These are phyloP conservation scores for Pugionium cornutum DNA, from an alignment of 345 rosid species.

Conservation along the genomic window DNA sequence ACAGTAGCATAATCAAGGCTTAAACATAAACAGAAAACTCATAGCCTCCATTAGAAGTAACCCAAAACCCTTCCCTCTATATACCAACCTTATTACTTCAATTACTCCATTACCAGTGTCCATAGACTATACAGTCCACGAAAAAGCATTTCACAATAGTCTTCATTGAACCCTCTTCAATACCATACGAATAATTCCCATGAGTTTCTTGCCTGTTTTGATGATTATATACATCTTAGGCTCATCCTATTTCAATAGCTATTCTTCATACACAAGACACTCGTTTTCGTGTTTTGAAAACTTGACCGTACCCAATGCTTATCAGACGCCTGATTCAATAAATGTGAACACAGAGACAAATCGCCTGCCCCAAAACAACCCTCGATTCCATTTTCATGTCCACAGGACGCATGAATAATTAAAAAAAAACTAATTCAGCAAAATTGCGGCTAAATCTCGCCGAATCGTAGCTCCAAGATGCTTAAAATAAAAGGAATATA, in stretches of 20 bases:
- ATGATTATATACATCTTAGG: too few relatives aligned
- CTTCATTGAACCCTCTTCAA: not conserved
- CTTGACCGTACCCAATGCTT: too few relatives aligned
- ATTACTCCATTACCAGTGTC: not conserved
- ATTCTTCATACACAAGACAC: too few relatives aligned
- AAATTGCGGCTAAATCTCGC: slow-evolving; percentile 1
- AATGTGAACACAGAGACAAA: too few relatives aligned
- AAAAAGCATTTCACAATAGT: slow-evolving; percentile 3
- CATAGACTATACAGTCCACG: not conserved
- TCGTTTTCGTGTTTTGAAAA: too few relatives aligned
- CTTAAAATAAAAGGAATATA: not conserved
- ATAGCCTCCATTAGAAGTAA: slow-evolving; percentile 7
- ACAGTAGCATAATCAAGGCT: slow-evolving; percentile 8
- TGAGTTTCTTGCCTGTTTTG: too few relatives aligned
- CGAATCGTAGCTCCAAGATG: slow-evolving; percentile 20
- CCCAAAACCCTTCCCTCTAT: slow-evolving; percentile 7
- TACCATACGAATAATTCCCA: too few relatives aligned
- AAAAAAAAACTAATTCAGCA: slow-evolving; percentile 13
- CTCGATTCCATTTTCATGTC: too few relatives aligned
- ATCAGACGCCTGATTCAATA: too few relatives aligned
- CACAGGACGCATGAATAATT: too few relatives aligned
- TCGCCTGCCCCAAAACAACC: too few relatives aligned
- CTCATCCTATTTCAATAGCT: too few relatives aligned
- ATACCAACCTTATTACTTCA: slow-evolving; percentile 18
- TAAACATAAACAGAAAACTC: not conserved